Evolutionary conservation across 192 early-diverging fungal species (phyloP), one percentile per base, ranked within the genome.

Genomic region (Linnemannia zychae): DNA sequence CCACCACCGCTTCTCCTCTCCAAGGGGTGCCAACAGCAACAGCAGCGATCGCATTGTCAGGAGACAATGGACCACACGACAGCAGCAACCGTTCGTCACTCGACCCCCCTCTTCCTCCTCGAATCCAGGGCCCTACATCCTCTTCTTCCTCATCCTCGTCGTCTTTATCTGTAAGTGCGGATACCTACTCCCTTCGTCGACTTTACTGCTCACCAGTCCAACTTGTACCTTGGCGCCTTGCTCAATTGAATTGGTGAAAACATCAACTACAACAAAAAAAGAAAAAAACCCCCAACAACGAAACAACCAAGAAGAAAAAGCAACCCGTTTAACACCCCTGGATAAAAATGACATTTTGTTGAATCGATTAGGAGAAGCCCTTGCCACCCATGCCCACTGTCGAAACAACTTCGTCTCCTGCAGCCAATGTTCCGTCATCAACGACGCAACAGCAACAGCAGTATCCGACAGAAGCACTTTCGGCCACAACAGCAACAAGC

Each of bases 321-420:
- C 24, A 12, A 24, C 57, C 28, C 28, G 24, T 63, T 28, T 63
- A 63, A 63, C 28, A 63, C 57, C 57, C 57, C 57, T 63, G 57
- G 57, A 63, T 63, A 73, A 52, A 38, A 71, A 73, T 34, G 33
- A 24, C 6, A 24, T 47, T 72, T 11, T 63, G 28, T 63, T 12
- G 57, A 63, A 15, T 34, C 50, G 22, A 65, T 34, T 48, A 79
- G 78, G 71, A 79, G 4, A 79, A 79, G 67, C 78, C 78, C 17
- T 31, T 73, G 17, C 78, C 78, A 34, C 71, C 71, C 5, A 50
- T 46, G 18, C 69, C 77, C n/a, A 33, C 4, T 3, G 24, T 63
- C 57, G 57, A 63, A 15, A 28, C 24, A 12, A 31, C 57, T 33
- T 3, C 49, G 16, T 13, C 57, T 63, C 11, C 57, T 22, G 5